These are phyloP conservation scores for Astrothelium macrocarpum DNA, from an alignment of 495 filamentous ascomycete genomes.

Conservation along the genomic window DNA sequence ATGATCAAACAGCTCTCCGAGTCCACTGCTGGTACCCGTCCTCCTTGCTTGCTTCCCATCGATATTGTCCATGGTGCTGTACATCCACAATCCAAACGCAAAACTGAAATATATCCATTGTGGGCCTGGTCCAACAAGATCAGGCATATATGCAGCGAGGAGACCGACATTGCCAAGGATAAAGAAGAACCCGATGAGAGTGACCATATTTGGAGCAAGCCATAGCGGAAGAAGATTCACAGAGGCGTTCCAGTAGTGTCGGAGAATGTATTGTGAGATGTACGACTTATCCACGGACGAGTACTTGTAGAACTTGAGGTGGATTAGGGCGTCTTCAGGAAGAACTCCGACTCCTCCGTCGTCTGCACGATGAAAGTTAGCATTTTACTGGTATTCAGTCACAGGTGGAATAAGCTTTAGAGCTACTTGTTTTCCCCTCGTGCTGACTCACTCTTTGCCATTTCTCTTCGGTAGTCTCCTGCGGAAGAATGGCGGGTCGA, in stretches of 20 bases:
- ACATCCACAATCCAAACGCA: constrained; percentile 41
- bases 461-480: neutral
- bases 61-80: constrained; percentile 97
- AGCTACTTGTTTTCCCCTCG: neutral
- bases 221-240: constrained; percentile 88
- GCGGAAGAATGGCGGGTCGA: neutral
- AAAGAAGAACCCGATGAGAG: constrained; percentile 87
- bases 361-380: constrained; percentile 16
- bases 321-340: constrained; percentile 61
- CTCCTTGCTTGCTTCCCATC: constrained; percentile 95
- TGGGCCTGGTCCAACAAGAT: constrained; percentile 80
- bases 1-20: constrained; percentile 97
- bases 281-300: constrained; percentile 94
- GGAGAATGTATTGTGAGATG: constrained; percentile 85
- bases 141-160: constrained; percentile 75
- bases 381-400: neutral
- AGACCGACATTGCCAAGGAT: constrained; percentile 79
- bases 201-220: constrained; percentile 97
- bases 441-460: neutral
- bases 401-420: neutral
- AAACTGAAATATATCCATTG: constrained; percentile 20
- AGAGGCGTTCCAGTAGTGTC: constrained; percentile 96
- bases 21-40: constrained; percentile 86
- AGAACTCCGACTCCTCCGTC: constrained; percentile 48
- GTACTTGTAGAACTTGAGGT: constrained; percentile 94